Evolutionary conservation across 2,329 filamentous ascomycete genomes (phyloP), one percentile per base, ranked within the genome.

Genomic region (Fusarium protoensiforme): DNA sequence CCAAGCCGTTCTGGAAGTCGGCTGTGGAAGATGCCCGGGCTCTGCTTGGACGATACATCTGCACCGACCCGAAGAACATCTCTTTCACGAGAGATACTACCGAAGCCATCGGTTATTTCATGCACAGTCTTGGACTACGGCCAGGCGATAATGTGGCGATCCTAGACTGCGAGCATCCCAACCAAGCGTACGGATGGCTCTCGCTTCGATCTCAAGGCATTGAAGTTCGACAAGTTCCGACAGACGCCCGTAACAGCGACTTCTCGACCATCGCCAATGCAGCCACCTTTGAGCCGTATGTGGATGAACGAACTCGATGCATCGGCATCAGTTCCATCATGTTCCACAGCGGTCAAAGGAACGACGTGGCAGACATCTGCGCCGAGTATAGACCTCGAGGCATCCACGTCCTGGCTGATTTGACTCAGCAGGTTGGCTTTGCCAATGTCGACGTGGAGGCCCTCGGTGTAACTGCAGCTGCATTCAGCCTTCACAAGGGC

Each of bases 381-480:
- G 69, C 63, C 13, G 65, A 48, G 7, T 80, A 73, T 39, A 61
- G 79, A 11, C 75, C 74, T 0, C 46, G 61, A 9, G 79, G 79
- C 1, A 78, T 82, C 11, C 79, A 81, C 22, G 76, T 82, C 3
- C 71, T 82, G 1, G 78, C 72, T 1, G 80, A 82, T 59, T 10
- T 78, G 4, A 79, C 80, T 2, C 80, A 82, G 67, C 79, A 80
- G 9, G 79, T 80, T 14, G 83, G 82, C 1, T 80, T 83, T 22
- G 66, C 75, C 0, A 58, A 60, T 3, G 65, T 83, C 20, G 78
- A 82, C 43, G 72, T 80, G 6, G 57, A 66, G 29, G 65, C 67
- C 0, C 35, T 76, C 4, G 76, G 75, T 7, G 69, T 80, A 1
- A 81, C 80, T 4, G 81, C 79, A 2, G 80, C 74, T 1, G 79